Conservation (phyloP, 2,329 filamentous ascomycete genomes). For the Geosmithia flava region DNA sequence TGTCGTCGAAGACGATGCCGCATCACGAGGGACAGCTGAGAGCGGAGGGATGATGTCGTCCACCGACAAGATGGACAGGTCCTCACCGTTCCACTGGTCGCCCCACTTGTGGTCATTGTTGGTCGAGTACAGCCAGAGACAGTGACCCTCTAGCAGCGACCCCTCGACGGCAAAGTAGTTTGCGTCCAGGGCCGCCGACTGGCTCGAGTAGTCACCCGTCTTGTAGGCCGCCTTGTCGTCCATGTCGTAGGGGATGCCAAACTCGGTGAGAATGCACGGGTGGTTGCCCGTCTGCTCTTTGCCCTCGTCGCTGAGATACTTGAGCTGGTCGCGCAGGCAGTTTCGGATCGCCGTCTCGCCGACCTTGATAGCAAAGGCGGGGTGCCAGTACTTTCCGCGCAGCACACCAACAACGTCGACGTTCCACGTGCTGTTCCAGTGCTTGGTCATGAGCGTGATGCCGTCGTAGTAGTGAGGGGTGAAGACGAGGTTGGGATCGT, state of each 20-base stretch:
- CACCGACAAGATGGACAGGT: constrained; percentile 76
- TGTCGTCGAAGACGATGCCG: background rate
- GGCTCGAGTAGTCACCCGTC: constrained; percentile 88
- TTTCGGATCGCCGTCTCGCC: constrained; percentile 92
- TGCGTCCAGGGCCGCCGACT: constrained; percentile 85
- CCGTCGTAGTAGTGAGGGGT: constrained; percentile 96
- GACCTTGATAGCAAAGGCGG: constrained; percentile 83
- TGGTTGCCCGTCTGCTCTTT: constrained; percentile 79
- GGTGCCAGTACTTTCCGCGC: constrained; percentile 76
- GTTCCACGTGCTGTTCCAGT: constrained; percentile 97
- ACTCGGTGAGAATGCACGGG: constrained; percentile 84
- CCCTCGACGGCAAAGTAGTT: constrained; percentile 91
- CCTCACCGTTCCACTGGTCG: constrained; percentile 96
- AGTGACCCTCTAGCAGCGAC: constrained; percentile 70
- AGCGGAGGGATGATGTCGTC: constrained; percentile 60
- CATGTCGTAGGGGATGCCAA: constrained; percentile 98
- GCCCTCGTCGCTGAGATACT: constrained; percentile 73
- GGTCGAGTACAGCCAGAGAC: constrained; percentile 76
- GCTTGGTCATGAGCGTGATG: constrained; percentile 92
- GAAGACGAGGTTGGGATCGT: constrained; percentile 84
- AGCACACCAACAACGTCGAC: constrained; percentile 90
- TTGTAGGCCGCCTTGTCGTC: constrained; percentile 92
- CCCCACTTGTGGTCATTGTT: constrained; percentile 81
- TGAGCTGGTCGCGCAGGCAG: constrained; percentile 79
- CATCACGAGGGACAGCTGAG: constrained; percentile 26